Evolutionary conservation across 371 early-diverging fungal genomes (phyloP), one percentile per base, ranked within the genome.

Genomic region (Apophysomyces variabilis): DNA sequence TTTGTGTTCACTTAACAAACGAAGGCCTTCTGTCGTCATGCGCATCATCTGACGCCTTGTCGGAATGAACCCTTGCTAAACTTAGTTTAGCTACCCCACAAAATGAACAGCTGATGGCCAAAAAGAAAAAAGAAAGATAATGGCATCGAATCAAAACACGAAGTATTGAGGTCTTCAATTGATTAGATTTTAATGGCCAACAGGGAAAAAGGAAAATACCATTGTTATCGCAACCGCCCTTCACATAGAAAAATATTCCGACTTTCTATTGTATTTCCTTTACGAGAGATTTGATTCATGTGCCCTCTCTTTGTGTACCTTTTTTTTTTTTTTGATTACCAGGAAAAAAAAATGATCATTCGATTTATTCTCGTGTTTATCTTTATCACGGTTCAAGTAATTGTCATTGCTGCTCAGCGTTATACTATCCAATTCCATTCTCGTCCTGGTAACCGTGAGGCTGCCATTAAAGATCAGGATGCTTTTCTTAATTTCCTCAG

Each of bases 391-490:
- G 54, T 50, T 7, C 21, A 21, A 0, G 21, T 3, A 3, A 26
- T 26, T 26, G 32, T 1, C 21, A 35, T 21, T 0, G 21, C 21
- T n/a, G 54, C 60, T 5, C 35, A 7, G 12, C 57, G 66, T 11
- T 66, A 58, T 38, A 66, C 62, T 7, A 58, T 66, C 16, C 61
- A 66, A 57, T 66, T 66, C n/a, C 36, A 38, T 12, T 66, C 67
- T 1, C 58, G 62, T 12, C 26, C 57, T 5, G 38, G 61, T 47
- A 41, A 65, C 26, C 44, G 32, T 14, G 58, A 58, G 81, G 85
- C 89, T 44, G 67, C 85, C 13, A 76, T 80, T 60, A 85, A 81
- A 72, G 90, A 88, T 39, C 77, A 80, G 37, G 65, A 59, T 9
- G 87, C n/a, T 7, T 66, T 66, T 46, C 14, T 66, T 13, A 16